Evolutionary conservation across 2,329 filamentous ascomycete genomes (phyloP).

Genomic region (Ilyonectria mors-panacis): DNA sequence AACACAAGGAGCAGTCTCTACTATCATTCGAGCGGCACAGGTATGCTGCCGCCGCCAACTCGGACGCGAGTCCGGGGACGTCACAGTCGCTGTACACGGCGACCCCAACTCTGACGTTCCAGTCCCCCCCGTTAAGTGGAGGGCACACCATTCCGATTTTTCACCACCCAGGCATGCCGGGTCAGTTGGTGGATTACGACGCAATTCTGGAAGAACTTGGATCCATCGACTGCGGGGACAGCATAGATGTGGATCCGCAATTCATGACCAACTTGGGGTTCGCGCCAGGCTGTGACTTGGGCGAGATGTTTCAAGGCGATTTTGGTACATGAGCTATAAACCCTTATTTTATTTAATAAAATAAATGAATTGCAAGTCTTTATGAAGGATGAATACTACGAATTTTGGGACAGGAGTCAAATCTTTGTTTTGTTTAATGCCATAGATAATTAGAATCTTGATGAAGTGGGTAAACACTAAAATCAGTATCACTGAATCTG

Average conservation of each 20-base stretch:
- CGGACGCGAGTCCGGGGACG: conserved; percentile 40
- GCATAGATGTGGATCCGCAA: conserved; percentile 69
- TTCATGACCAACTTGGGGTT: conserved; percentile 79
- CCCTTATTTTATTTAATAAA: conserved; percentile 17
- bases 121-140: conserved; percentile 40
- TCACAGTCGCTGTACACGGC: conserved; percentile 43
- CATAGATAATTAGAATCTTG: too few relatives aligned
- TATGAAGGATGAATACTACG: too few relatives aligned
- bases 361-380: conserved; percentile 24
- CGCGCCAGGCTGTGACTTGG: conserved; percentile 72
- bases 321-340: conserved; percentile 50
- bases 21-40: conserved; percentile 42
- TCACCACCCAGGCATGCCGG: conserved; percentile 39
- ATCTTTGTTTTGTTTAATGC: neutral
- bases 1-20: conserved; percentile 39
- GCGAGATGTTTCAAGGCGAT: conserved; percentile 63
- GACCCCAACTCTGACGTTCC: conserved; percentile 45
- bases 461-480: too few relatives aligned
- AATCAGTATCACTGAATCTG: too few relatives aligned
- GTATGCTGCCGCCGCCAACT: conserved; percentile 35
- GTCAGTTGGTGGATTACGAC: conserved; percentile 62
- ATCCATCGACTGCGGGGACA: conserved; percentile 64
- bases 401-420: too few relatives aligned
- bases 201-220: conserved; percentile 67
- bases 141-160: conserved; percentile 41